A percentile compares a stretch with the other conserved stretches of the same genome.
These are phyloP conservation scores for Podaxis sp. DNA, from an alignment of 768 basidiomycete species.

Conservation along the genomic window DNA sequence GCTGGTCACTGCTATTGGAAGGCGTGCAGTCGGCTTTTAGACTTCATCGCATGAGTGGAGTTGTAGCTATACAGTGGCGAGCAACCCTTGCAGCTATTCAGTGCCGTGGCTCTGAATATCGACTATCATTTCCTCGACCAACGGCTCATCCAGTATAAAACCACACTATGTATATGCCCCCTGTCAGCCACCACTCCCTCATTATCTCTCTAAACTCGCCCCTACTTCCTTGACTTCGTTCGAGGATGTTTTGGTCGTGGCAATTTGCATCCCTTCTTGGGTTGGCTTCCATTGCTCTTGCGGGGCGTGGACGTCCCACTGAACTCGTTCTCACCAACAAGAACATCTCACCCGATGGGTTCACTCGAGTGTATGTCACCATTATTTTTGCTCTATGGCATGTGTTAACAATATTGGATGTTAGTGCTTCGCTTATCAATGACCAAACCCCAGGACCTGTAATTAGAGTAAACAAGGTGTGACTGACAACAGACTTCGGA, in stretches of 20 bases:
- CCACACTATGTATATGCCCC: neutral
- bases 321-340: slow-evolving; percentile 37
- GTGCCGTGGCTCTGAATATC: neutral
- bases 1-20: neutral
- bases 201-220: neutral
- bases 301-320: slow-evolving; percentile 22
- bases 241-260: neutral
- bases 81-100: too few species aligned
- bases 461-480: slow-evolving; percentile 23
- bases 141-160: neutral
- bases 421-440: slow-evolving; percentile 22
- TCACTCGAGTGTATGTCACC: slow-evolving; percentile 20
- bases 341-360: slow-evolving; percentile 48
- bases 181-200: neutral
- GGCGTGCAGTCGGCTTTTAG: too few species aligned
- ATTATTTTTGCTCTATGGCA: neutral
- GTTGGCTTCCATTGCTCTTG: neutral
- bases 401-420: neutral
- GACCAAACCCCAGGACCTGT: slow-evolving; percentile 25
- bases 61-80: neutral
- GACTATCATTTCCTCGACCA: neutral
- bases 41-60: neutral
- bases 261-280: neutral
- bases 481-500: neutral
- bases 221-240: neutral